phyloP scores from a whole-genome alignment of 1,284 basidiomycete species.

The Leccinum cinnamomeum region DNA sequence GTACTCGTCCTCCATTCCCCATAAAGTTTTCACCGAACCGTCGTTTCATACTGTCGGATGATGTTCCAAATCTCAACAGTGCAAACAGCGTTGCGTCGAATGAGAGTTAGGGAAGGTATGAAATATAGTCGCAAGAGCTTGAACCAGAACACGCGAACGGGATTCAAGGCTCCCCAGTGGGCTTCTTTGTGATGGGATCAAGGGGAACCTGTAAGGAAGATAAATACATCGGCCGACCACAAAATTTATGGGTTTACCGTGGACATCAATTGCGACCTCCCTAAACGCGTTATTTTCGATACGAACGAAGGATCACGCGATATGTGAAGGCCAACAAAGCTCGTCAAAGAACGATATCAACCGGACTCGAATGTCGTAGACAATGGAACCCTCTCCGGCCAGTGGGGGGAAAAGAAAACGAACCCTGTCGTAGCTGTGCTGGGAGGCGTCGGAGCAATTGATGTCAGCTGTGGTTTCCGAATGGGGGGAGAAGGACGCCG shows the following conservation, averaged over 20 bases:
- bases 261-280: constrained; percentile 47
- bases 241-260: constrained; percentile 42
- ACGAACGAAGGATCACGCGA: constrained; percentile 69
- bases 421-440: constrained; percentile 69
- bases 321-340: constrained; percentile 73
- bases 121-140: constrained; percentile 78
- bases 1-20: constrained; percentile 89
- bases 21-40: constrained; percentile 85
- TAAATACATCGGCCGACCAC: constrained; percentile 17
- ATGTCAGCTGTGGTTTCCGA: constrained; percentile 62
- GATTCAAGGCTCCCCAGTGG: constrained; percentile 51
- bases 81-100: constrained; percentile 82
- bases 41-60: constrained; percentile 75
- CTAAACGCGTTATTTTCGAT: constrained; percentile 61
- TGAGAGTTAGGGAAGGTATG: constrained; percentile 85
- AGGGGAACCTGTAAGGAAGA: constrained; percentile 41
- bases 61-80: constrained; percentile 89
- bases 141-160: constrained; percentile 75
- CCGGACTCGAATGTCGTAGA: constrained; percentile 60
- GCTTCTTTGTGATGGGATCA: constrained; percentile 58
- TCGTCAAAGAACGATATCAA: constrained; percentile 70
- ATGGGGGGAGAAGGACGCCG: constrained; percentile 52
- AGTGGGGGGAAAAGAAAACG: constrained; percentile 88
- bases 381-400: constrained; percentile 71
- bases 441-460: constrained; percentile 75